phyloP scores from a whole-genome alignment of 1,284 basidiomycete species.

The Pseudomicrostroma phylloplanum region DNA sequence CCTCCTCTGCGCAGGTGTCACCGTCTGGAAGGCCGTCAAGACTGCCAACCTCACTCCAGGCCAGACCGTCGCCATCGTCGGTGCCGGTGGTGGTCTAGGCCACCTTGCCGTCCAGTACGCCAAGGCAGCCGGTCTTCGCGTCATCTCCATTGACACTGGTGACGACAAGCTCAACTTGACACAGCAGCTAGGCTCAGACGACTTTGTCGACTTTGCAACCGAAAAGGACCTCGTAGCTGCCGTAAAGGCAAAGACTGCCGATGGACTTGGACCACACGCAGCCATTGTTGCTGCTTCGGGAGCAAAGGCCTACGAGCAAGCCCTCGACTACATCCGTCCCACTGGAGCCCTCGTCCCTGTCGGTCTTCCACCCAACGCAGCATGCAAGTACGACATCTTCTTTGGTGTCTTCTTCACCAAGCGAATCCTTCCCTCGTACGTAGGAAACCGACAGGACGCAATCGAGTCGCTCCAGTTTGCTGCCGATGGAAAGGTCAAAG shows the following conservation, averaged over 20 bases:
- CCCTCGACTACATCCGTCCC: constrained; percentile 59
- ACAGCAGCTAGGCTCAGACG: constrained; percentile 65
- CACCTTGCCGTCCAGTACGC: constrained; percentile 42
- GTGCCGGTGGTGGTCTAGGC: constrained; percentile 64
- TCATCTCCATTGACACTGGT: constrained; percentile 74
- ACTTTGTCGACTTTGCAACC: constrained; percentile 71
- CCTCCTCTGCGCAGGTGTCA: constrained; percentile 69
- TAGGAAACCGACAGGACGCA: constrained; percentile 55
- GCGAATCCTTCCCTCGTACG: constrained; percentile 67
- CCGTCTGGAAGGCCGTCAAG: constrained; percentile 78
- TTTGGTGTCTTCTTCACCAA: constrained; percentile 58
- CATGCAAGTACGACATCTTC: constrained; percentile 65
- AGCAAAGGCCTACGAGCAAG: constrained; percentile 63
- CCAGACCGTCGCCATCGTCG: constrained; percentile 73
- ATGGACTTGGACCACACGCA: constrained; percentile 68
- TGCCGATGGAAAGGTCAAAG: constrained; percentile 63
- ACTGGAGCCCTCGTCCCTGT: constrained; percentile 67
- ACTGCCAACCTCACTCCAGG: constrained; percentile 62
- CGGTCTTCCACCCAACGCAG: constrained; percentile 63
- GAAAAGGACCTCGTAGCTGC: constrained; percentile 59
- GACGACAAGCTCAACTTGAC: constrained; percentile 68
- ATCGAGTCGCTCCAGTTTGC: constrained; percentile 63
- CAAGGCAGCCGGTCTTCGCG: constrained; percentile 56
- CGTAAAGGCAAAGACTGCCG: constrained; percentile 60
- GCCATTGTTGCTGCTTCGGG: constrained; percentile 50